These are phyloP conservation scores for Graphilbum fragrans DNA, from an alignment of 2,329 filamentous ascomycete species.

Conservation along the genomic window DNA sequence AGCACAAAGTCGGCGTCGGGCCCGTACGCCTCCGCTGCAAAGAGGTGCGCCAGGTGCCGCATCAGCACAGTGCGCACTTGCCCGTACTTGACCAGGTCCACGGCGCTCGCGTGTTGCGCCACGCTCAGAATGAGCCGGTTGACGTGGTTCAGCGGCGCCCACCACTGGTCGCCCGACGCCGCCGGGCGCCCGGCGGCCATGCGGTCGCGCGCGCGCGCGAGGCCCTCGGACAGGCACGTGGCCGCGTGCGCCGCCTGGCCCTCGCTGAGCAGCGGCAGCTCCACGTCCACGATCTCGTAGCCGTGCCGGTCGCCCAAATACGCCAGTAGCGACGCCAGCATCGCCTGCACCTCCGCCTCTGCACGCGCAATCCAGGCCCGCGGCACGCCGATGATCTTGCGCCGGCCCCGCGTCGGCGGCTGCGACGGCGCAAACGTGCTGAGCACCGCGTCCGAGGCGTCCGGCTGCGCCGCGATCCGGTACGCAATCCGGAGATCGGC, in stretches of 20 bases:
- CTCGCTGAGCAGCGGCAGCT: constrained; percentile 54
- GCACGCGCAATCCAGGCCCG: constrained; percentile 58
- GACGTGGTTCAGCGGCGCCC: constrained; percentile 46
- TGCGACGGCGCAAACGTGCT: constrained; percentile 50
- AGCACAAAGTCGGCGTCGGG: constrained; percentile 63
- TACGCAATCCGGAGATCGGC: constrained; percentile 75
- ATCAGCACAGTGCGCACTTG: constrained; percentile 66
- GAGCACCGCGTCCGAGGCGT: constrained; percentile 49
- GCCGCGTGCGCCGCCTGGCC: constrained; percentile 67
- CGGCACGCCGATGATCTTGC: constrained; percentile 60
- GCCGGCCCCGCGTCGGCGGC: constrained; percentile 17
- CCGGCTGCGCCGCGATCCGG: constrained; percentile 62
- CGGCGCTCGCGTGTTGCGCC: constrained; percentile 49
- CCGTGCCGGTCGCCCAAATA: constrained; percentile 38
- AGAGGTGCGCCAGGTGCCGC: constrained; percentile 64
- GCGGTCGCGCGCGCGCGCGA: constrained; percentile 30
- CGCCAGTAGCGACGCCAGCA: constrained; percentile 50
- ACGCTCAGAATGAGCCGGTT: constrained; percentile 61
- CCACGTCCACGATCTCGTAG: constrained; percentile 44
- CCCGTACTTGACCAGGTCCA: constrained; percentile 62
- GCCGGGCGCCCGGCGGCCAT: constrained; percentile 20
- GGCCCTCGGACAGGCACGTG: constrained; percentile 64
- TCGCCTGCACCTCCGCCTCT: constrained; percentile 46
- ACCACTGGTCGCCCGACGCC: constrained; percentile 34
- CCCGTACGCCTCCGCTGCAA: constrained; percentile 25